phyloP scores from a whole-genome alignment of 257 asterid genomes.

The Rubia yunnanensis region DNA sequence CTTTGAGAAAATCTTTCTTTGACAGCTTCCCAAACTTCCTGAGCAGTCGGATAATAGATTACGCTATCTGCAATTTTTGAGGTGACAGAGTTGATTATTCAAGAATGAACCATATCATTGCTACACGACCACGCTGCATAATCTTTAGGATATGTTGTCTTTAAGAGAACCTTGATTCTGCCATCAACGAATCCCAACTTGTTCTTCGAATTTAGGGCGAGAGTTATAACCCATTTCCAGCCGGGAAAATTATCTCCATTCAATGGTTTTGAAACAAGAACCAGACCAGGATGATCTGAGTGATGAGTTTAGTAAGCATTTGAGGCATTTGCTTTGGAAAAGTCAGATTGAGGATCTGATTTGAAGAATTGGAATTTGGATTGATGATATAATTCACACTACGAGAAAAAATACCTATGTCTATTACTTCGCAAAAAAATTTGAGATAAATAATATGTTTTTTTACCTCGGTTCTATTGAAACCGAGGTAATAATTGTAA shows the following conservation, averaged over 20 bases:
- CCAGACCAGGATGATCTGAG: not conserved
- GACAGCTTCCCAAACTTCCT: not conserved
- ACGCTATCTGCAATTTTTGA: not conserved
- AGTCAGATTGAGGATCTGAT: too few relatives aligned
- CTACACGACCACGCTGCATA: not conserved
- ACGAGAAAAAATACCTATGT: too few relatives aligned
- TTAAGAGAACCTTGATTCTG: not conserved
- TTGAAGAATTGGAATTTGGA: too few relatives aligned
- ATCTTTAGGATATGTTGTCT: not conserved
- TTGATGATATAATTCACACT: too few relatives aligned
- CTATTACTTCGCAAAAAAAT: too few relatives aligned
- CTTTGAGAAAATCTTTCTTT: not conserved
- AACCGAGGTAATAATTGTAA: too few relatives aligned
- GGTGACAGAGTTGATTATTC: not conserved
- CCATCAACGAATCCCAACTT: not conserved
- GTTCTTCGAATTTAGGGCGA: not conserved
- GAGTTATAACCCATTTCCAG: not conserved
- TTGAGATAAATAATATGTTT: too few relatives aligned
- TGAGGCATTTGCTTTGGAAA: too few relatives aligned
- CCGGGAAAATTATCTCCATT: not conserved
- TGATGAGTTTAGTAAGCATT: not conserved
- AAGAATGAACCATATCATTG: not conserved
- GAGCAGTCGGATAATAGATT: not conserved
- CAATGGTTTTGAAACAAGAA: slow-evolving; percentile 2
- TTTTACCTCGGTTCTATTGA: too few relatives aligned